Evolutionary conservation across 257 asterid species (phyloP), one percentile per base, ranked within the genome.

Genomic region (Sherardia arvensis): DNA sequence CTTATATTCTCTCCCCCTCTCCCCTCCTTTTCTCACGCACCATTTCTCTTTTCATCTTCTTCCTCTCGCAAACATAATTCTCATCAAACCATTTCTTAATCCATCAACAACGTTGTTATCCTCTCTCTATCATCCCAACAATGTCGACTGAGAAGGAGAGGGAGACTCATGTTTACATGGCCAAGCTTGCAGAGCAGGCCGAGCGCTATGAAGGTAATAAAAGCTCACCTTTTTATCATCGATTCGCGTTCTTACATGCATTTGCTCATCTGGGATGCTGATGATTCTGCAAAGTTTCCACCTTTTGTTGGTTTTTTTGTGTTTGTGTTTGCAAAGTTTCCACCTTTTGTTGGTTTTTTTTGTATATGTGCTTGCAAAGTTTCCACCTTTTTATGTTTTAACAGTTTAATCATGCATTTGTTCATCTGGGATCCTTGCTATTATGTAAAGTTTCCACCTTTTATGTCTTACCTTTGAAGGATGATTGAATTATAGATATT

Each of bases 111-210:
- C 51, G 51, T 43, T 43, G 51, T 15, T 15, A 15, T 43, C 51
- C 51, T 43, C 51, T 43, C 51, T 15, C 51, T 43, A 20, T 43
- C 51, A 43, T 43, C n/a, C 27, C 69, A 23, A 36, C 58, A 70
- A 86, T 88, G 95, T 77, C 88, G 73, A 79, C 76, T 53, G 95
- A 83, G 56, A 84, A 81, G 74, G 95, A 84, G 73, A 79, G 95
- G 69, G 94, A 85, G 64, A 80, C 79, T 66, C 93, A 84, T 59
- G 96, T 84, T 53, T 89, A 86, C 88, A 72, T 68, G 84, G 96
- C 96, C 40, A 89, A 86, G 85, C 88, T 89, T 5, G 74, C 96
- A 0, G 96, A 89, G 71, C 96, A 86, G 73, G 96, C 96, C 53
- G 95, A 89, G 75, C 95, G 95, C 38, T 89, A 89, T 21, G 96